Base-by-base conservation (phyloP, 2,329 filamentous ascomycete genomes). In the Pseudocercospora cruenta region DNA sequence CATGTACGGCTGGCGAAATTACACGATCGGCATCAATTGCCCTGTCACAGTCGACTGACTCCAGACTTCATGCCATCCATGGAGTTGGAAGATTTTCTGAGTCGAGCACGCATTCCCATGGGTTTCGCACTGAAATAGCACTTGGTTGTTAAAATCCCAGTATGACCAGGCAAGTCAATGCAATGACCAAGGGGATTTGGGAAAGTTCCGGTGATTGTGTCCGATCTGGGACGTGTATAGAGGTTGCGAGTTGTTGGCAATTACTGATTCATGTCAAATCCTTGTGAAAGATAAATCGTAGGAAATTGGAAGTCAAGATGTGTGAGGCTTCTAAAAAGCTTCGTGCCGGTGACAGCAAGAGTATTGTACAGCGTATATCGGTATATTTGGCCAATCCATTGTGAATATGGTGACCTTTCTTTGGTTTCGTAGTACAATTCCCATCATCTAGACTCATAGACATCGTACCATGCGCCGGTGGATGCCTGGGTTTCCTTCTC, bases 391-490 rank as follows among this genome's bases (percentile, higher is more conserved):
- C 19, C 19, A 26, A 53, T 58, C 43, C 31, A 49, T 36, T 45
- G 43, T 14, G 22, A 31, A 60, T 5, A 26, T 14, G 47, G 21
- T 24, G 9, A 22, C 10, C 55, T 4, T 10, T 43, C 36, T 26
- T 22, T 12, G 45, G 51, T 61, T 39, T 64, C 21, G 62, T 70
- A 45, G 60, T 65, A 67, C 68, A 68, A 51, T 57, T 59, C 26
- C 62, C 33, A 61, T 58, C 60, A 53, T 70, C 28, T 63, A 67
- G 49, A 59, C 47, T 66, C 68, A 64, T 70, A 45, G 62, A 63
- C 33, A 51, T 63, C 54, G 28, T 59, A 58, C 53, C 58, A 64
- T 64, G 58, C 65, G 59, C 43, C 43, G 51, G 51, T 47, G 12
- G 24, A 39, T 55, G 26, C 22, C 26, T 19, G 22, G 21, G 53